Conservation (phyloP, 495 filamentous ascomycete genomes). For the Hypomontagnella submonticulosa region DNA sequence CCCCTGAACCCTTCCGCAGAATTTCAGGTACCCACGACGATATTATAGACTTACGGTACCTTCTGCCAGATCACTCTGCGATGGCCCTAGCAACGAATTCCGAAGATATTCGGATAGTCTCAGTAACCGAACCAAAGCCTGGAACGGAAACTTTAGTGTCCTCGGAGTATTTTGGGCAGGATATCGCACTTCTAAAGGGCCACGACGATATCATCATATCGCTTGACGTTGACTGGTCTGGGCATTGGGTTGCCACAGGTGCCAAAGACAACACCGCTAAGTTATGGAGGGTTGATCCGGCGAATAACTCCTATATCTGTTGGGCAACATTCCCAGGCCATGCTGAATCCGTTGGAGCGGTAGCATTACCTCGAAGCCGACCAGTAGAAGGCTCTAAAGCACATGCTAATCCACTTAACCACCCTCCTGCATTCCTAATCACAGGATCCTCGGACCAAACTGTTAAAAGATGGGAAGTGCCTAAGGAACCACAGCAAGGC, state of each 20-base stretch:
- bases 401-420: slow-evolving; percentile 71
- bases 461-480: slow-evolving; percentile 88
- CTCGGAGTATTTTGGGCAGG: slow-evolving; percentile 81
- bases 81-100: slow-evolving; percentile 95
- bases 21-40: slow-evolving; percentile 98
- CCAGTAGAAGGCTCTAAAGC: slow-evolving; percentile 74
- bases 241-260: slow-evolving; percentile 94
- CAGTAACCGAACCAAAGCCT: slow-evolving; percentile 53
- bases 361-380: slow-evolving; percentile 76
- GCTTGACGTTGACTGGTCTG: slow-evolving; percentile 93
- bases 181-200: slow-evolving; percentile 83
- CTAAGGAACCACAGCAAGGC: slow-evolving; percentile 54
- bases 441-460: slow-evolving; percentile 96
- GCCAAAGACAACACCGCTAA: slow-evolving; percentile 96
- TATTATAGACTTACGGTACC: slow-evolving; percentile 90
- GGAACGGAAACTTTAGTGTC: slow-evolving; percentile 49
- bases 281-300: slow-evolving; percentile 88
- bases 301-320: slow-evolving; percentile 77
- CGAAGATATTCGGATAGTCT: slow-evolving; percentile 89
- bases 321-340: slow-evolving; percentile 87
- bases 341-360: slow-evolving; percentile 93
- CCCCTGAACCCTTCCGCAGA: slow-evolving; percentile 65
- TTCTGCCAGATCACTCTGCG: slow-evolving; percentile 79
- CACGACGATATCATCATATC: slow-evolving; percentile 97
- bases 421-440: slow-evolving; percentile 84